These are phyloP conservation scores for Astragalus glycyphyllos DNA, from an alignment of 306 rosid species.

Conservation along the genomic window DNA sequence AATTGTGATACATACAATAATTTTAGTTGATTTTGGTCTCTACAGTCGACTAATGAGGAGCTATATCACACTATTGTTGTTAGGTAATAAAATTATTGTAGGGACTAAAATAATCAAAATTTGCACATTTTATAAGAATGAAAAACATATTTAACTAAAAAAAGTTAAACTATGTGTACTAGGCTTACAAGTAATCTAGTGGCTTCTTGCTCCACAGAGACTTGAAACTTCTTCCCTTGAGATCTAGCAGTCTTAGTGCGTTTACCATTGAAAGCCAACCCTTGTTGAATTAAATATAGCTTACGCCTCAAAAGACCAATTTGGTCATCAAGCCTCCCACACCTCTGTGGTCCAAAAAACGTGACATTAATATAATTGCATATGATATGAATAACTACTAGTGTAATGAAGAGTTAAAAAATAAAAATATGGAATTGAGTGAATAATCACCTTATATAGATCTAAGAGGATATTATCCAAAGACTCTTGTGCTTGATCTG, in stretches of 20 bases:
- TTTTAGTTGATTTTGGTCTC: too few relatives aligned
- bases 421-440: background rate
- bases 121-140: too few relatives aligned
- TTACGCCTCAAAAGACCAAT: conserved; percentile 77
- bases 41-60: too few relatives aligned
- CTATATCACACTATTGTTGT: too few relatives aligned
- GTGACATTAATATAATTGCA: background rate
- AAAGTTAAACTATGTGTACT: background rate
- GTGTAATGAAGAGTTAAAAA: background rate
- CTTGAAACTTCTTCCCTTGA: conserved; percentile 99
- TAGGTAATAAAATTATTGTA: too few relatives aligned
- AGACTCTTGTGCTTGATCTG: conserved; percentile 97
- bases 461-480: conserved; percentile 95
- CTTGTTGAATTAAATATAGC: conserved; percentile 86
- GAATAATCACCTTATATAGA: conserved; percentile 74
- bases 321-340: conserved; percentile 98
- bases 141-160: too few relatives aligned
- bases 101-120: too few relatives aligned
- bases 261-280: conserved; percentile 95
- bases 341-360: conserved; percentile 56
- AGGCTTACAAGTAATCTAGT: conserved; percentile 83
- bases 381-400: too few relatives aligned
- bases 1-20: too few relatives aligned
- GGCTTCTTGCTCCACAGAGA: conserved; percentile 98
- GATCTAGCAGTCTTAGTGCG: conserved; percentile 96